Percentiles rank a stretch among this genome's conserved stretches.
These are phyloP conservation scores for Suhomyces atakaporum DNA, from an alignment of 1,139 yeast species.

Conservation along the genomic window DNA sequence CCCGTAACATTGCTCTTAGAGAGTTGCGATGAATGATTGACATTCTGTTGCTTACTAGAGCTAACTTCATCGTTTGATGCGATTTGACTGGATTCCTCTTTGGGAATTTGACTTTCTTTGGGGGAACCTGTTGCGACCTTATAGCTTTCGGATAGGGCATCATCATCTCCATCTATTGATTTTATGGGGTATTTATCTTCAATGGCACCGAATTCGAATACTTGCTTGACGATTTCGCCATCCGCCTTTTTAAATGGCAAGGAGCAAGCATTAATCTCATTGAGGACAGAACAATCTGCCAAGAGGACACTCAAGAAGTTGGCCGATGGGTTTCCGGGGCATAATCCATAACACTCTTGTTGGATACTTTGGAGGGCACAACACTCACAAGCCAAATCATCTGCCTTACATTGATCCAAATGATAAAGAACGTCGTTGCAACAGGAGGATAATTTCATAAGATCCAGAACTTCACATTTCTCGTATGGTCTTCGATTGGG, in stretches of 20 bases:
- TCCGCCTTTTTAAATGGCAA: conserved; percentile 50
- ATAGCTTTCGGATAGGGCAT: no score
- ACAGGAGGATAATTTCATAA: conserved; percentile 43
- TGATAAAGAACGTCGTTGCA: conserved; percentile 47
- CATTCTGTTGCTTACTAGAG: no score
- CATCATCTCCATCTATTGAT: neutral
- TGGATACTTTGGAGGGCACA: conserved; percentile 54
- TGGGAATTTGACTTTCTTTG: no score
- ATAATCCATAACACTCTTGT: conserved; percentile 46
- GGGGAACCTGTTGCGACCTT: no score
- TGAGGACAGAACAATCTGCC: conserved; percentile 47
- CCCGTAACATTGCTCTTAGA: no score
- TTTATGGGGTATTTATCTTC: neutral
- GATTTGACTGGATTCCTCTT: no score
- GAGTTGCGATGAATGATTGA: no score
- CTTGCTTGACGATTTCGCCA: neutral
- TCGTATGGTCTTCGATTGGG: conserved; percentile 46
- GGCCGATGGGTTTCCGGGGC: conserved; percentile 51
- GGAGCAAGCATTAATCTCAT: conserved; percentile 53
- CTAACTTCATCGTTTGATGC: no score
- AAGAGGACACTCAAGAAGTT: conserved; percentile 47
- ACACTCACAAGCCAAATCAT: conserved; percentile 57
- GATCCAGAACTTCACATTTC: conserved; percentile 43
- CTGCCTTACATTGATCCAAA: conserved; percentile 51
- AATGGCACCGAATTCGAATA: neutral